phyloP scores from a whole-genome alignment of 2,329 filamentous ascomycete genomes.

The Calonectria naviculata region DNA sequence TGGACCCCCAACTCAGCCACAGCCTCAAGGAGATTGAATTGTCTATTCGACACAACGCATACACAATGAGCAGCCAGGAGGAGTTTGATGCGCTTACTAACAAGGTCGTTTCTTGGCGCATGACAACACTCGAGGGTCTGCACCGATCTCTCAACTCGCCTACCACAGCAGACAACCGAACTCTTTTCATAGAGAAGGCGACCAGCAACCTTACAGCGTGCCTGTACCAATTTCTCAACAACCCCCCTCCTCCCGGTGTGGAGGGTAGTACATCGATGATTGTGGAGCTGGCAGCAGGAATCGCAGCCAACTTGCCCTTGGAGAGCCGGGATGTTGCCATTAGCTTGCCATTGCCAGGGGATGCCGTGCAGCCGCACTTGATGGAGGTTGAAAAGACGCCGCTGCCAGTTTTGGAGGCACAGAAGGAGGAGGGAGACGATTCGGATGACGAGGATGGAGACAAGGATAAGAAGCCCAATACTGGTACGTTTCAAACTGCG shows the following conservation, averaged over 20 bases:
- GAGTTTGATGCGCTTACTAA: conserved; percentile 89
- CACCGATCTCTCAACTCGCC: conserved; percentile 74
- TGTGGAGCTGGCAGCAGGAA: conserved; percentile 87
- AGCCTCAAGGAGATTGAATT: conserved; percentile 88
- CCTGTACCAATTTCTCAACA: conserved; percentile 79
- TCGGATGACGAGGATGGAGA: conserved; percentile 54
- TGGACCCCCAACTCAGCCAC: conserved; percentile 80
- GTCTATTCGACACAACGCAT: conserved; percentile 84
- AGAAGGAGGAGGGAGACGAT: conserved; percentile 54
- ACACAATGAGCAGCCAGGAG: conserved; percentile 80
- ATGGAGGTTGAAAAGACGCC: conserved; percentile 89
- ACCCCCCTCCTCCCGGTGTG: conserved; percentile 83
- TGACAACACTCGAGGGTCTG: conserved; percentile 94
- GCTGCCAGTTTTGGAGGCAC: conserved; percentile 69
- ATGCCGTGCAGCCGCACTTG: conserved; percentile 73
- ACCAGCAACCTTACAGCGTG: conserved; percentile 75
- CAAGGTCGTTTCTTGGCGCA: conserved; percentile 92
- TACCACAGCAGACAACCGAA: conserved; percentile 73
- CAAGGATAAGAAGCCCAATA: conserved; percentile 60
- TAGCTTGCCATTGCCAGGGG: conserved; percentile 84
- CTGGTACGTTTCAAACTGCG: conserved; percentile 54
- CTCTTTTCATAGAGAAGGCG: conserved; percentile 75
- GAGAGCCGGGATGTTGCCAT: conserved; percentile 93
- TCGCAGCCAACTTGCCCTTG: conserved; percentile 86
- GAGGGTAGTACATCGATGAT: conserved; percentile 93